These are phyloP conservation scores for Ustilago hordei DNA, from an alignment of 1,284 basidiomycete genomes.

Conservation along the genomic window DNA sequence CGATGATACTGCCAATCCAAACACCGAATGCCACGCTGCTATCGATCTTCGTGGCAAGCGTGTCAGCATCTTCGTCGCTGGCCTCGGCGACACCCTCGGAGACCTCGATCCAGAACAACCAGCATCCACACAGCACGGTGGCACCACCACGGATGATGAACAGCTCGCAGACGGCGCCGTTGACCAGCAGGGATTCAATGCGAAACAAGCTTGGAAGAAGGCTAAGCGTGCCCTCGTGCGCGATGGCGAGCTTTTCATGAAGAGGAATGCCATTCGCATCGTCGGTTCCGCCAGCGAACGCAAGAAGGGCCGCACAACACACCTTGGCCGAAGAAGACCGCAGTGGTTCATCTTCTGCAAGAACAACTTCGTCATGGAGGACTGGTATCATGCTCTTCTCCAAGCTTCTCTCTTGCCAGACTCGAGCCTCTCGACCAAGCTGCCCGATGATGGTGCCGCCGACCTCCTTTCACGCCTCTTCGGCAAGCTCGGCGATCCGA, in stretches of 20 bases:
- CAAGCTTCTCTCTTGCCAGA: conserved; percentile 76
- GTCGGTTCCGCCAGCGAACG: conserved; percentile 40
- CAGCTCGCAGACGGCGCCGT: conserved; percentile 22
- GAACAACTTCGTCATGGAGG: conserved; percentile 73
- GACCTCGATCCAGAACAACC: conserved; percentile 44
- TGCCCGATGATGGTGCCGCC: conserved; percentile 22
- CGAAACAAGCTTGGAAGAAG: conserved; percentile 35
- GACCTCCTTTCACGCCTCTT: conserved; percentile 18
- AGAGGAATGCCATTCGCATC: conserved; percentile 66
- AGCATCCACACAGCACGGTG: conserved; percentile 2
- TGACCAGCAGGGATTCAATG: conserved; percentile 15
- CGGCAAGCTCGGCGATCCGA: conserved; percentile 67
- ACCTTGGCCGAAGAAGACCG: conserved; percentile 20
- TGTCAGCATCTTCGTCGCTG: conserved; percentile 62
- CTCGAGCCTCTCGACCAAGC: conserved; percentile 15
- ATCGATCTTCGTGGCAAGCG: conserved; percentile 65
- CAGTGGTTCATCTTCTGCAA: conserved; percentile 69
- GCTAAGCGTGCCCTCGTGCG: conserved; percentile 48
- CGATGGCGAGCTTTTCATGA: conserved; percentile 67
- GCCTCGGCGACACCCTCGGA: conserved; percentile 61
- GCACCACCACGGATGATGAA: conserved; percentile 20
- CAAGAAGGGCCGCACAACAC: conserved; percentile 8
- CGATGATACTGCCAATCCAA: conserved; percentile 52
- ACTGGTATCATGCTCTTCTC: conserved; percentile 93
- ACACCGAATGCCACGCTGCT: conserved; percentile 64